Base-by-base conservation (phyloP, 768 basidiomycete species). In the Cyclocybe aegerita region DNA sequence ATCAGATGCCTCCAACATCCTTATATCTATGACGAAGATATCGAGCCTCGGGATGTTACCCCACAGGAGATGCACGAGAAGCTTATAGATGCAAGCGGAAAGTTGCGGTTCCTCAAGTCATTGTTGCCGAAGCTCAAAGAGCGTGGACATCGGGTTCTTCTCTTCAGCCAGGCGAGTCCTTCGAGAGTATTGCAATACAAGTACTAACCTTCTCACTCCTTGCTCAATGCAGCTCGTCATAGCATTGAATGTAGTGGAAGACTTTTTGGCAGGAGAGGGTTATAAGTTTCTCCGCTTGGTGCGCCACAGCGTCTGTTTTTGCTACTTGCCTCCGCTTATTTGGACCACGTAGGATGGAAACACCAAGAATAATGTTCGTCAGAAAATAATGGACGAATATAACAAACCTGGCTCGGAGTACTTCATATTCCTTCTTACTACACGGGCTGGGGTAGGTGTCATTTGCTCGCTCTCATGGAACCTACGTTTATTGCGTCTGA, bases 341-440 rank as follows among this genome's bases (percentile, higher is more conserved):
- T 50, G 38, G 7, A 38, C 37, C 53, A 14, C 37, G 1, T 58
- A 96, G 90, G 96, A 98, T 64, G 97, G 97, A 9, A 85, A 82
- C 53, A 94, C 93, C 3, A 89, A 89, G 64, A 85, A 90, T 59
- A 74, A 76, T 4, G 81, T 83, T n/a, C 81, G 97, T 16, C 97
- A 99, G 65, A 92, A 91, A 64, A 85, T 83, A 42, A 97, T 99
- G 85, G 97, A 99, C 58, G 85, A 86, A 54, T 99, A 90, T 76
- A 98, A 99, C 68, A 85, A 81, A 35, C 85, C 86, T 4, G 81
- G 79, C 33, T 98, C 95, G 1, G 91, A 95, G 43, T 70, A 87
- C 47, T 96, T 95, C 67, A 85, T 98, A 54, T 99, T 93, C 68
- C 73, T 99, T 2, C 76, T 99, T 36, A 89, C 92, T 4, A 92